Conservation (phyloP, 495 filamentous ascomycete genomes). For the Hyaloscypha variabilis region DNA sequence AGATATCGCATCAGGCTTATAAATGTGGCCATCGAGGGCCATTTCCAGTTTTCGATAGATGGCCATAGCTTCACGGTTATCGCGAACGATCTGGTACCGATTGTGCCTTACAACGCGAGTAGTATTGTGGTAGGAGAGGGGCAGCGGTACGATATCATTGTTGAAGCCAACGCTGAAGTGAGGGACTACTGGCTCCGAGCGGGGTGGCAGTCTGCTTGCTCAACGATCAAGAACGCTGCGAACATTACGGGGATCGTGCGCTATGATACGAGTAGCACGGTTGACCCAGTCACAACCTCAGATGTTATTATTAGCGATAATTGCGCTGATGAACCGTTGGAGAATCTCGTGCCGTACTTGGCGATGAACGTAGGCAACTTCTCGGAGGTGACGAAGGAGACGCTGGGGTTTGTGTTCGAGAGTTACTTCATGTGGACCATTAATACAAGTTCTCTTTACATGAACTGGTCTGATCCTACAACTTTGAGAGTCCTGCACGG, state of each 20-base stretch:
- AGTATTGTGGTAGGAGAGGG: conserved; percentile 63
- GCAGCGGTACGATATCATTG: conserved; percentile 71
- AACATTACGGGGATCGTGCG: conserved; percentile 61
- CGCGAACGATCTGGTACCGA: conserved; percentile 51
- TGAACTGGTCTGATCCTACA: conserved; percentile 47
- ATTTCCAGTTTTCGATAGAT: conserved; percentile 54
- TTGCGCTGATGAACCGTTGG: conserved; percentile 36
- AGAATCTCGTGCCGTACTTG: conserved; percentile 36
- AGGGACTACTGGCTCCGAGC: conserved; percentile 61
- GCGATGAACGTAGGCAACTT: conserved; percentile 34
- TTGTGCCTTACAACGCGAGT: conserved; percentile 43
- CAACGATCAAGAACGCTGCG: conserved; percentile 42
- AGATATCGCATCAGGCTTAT: conserved; percentile 53
- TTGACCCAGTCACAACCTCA: conserved; percentile 39
- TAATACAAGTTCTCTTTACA: conserved; percentile 40
- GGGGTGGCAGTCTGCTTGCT: conserved; percentile 40
- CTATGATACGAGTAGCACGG: conserved; percentile 43
- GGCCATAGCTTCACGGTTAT: conserved; percentile 53
- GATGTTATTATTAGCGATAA: conserved; percentile 28
- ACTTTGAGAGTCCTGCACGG: conserved; percentile 39
- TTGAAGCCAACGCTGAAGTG: conserved; percentile 55
- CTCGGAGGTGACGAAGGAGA: conserved; percentile 22
- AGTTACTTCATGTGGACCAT: conserved; percentile 44
- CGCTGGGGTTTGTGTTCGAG: conserved; percentile 25
- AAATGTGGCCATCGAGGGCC: conserved; percentile 54